phyloP scores from a whole-genome alignment of 2,329 filamentous ascomycete species.

The Arthrocladium fulminans region DNA sequence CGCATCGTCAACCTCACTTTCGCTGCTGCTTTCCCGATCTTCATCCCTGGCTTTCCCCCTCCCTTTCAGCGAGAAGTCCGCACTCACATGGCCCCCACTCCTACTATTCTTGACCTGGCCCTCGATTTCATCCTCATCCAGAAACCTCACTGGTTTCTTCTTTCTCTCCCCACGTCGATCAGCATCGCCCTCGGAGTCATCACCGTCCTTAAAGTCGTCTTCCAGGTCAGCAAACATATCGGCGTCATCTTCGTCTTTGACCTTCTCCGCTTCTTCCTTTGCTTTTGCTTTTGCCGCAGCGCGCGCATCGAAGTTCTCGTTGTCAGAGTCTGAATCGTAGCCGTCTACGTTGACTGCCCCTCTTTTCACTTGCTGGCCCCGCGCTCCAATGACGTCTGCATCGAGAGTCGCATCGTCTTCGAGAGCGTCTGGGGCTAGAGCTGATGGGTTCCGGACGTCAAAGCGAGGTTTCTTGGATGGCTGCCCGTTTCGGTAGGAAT shows the following conservation, averaged over 20 bases:
- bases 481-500: conserved; percentile 37
- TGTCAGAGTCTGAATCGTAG: conserved; percentile 87
- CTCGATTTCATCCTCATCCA: conserved; percentile 59
- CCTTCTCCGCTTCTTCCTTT: conserved; percentile 33
- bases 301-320: conserved; percentile 75
- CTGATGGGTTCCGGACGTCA: conserved; percentile 88
- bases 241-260: conserved; percentile 32
- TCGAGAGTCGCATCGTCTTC: conserved; percentile 72
- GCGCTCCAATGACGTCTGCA: conserved; percentile 79
- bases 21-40: conserved; percentile 53
- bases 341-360: conserved; percentile 94
- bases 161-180: conserved; percentile 43
- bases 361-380: conserved; percentile 67
- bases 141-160: conserved; percentile 52
- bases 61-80: conserved; percentile 44
- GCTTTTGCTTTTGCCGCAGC: conserved; percentile 52
- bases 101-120: conserved; percentile 69
- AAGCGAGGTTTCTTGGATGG: conserved; percentile 75
- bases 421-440: conserved; percentile 70
- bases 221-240: conserved; percentile 78
- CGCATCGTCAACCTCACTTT: conserved; percentile 56
- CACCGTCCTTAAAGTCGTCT: conserved; percentile 49
- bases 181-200: conserved; percentile 42
- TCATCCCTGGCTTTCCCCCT: conserved; percentile 42
- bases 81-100: conserved; percentile 58